Percentiles rank a stretch among this genome's conserved stretches.
These are phyloP conservation scores for Diplodia seriata DNA, from an alignment of 2,329 filamentous ascomycete genomes.

Conservation along the genomic window DNA sequence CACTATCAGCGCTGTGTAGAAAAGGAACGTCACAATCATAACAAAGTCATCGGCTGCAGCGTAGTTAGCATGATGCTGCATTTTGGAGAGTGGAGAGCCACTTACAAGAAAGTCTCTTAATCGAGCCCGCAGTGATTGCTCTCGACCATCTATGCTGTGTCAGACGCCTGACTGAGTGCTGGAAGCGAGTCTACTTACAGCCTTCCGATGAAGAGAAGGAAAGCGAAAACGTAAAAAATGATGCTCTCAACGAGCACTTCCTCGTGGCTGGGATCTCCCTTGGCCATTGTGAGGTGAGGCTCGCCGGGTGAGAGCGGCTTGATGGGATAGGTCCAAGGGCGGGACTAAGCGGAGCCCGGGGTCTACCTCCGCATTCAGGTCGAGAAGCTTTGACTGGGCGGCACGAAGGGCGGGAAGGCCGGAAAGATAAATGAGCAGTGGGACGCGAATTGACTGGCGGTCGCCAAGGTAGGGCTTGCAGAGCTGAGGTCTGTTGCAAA, in stretches of 20 bases:
- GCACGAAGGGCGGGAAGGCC: slow-evolving; percentile 3
- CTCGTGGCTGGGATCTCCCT: slow-evolving; percentile 26
- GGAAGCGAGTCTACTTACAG: slow-evolving; percentile 17
- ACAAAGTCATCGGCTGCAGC: slow-evolving; percentile 33
- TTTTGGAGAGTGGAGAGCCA: not conserved
- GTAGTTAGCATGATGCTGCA: not conserved
- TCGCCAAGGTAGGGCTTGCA: not conserved
- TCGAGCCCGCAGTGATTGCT: slow-evolving; percentile 25
- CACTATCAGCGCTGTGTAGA: slow-evolving; percentile 34
- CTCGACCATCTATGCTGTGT: slow-evolving; percentile 31
- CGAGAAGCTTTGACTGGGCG: slow-evolving; percentile 14
- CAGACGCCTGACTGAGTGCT: not conserved
- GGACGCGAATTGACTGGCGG: not conserved
- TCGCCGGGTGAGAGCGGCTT: not conserved
- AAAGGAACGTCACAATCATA: slow-evolving; percentile 33
- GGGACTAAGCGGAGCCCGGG: slow-evolving; percentile 13
- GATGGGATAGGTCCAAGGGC: not conserved
- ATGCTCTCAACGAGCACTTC: slow-evolving; percentile 33
- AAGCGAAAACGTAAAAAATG: slow-evolving; percentile 27
- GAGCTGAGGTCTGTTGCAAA: slow-evolving; percentile 10
- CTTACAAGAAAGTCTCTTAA: slow-evolving; percentile 28
- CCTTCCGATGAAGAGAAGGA: slow-evolving; percentile 32
- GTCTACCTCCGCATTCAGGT: slow-evolving; percentile 16
- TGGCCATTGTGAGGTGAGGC: slow-evolving; percentile 11
- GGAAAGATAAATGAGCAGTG: slow-evolving; percentile 13